Evolutionary conservation across 2,329 filamentous ascomycete species (phyloP).

Genomic region (Xylariaceae sp.): DNA sequence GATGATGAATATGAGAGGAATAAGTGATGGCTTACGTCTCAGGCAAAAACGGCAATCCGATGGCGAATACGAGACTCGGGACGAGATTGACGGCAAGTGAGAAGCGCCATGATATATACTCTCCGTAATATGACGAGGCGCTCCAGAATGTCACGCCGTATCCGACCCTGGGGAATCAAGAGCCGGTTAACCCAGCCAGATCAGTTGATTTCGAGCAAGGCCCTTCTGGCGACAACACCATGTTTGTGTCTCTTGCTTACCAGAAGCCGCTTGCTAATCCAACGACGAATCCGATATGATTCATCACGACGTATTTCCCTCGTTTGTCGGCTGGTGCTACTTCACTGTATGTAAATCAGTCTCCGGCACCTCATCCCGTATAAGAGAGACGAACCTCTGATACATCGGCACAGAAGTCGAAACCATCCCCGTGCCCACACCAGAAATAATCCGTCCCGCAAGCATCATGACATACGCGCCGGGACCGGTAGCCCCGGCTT

Average conservation of each 20-base stretch:
- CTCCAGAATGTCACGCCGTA: constrained; percentile 53
- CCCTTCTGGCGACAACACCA: background rate
- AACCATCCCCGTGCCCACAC: constrained; percentile 49
- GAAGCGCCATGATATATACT: constrained; percentile 47
- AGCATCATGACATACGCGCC: constrained; percentile 45
- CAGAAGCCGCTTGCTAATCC: constrained; percentile 52
- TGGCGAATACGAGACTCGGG: constrained; percentile 45
- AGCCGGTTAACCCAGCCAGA: background rate
- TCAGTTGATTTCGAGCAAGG: background rate
- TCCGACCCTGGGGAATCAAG: constrained; percentile 42
- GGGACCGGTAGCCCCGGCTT: constrained; percentile 39
- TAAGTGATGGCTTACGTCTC: constrained; percentile 41
- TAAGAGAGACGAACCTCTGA: constrained; percentile 40
- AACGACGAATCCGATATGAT: constrained; percentile 53
- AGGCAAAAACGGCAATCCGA: constrained; percentile 47
- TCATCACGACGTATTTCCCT: constrained; percentile 53
- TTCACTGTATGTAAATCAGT: constrained; percentile 37
- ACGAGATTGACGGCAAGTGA: constrained; percentile 49
- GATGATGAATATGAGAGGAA: too few relatives aligned
- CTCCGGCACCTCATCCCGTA: background rate
- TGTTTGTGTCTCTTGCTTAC: constrained; percentile 34
- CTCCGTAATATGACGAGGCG: constrained; percentile 34
- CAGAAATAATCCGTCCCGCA: constrained; percentile 46
- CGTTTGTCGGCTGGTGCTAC: constrained; percentile 49
- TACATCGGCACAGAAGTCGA: constrained; percentile 54